Base-by-base conservation (phyloP, 73 alveolate species). In the Tetrahymena thermophila region DNA sequence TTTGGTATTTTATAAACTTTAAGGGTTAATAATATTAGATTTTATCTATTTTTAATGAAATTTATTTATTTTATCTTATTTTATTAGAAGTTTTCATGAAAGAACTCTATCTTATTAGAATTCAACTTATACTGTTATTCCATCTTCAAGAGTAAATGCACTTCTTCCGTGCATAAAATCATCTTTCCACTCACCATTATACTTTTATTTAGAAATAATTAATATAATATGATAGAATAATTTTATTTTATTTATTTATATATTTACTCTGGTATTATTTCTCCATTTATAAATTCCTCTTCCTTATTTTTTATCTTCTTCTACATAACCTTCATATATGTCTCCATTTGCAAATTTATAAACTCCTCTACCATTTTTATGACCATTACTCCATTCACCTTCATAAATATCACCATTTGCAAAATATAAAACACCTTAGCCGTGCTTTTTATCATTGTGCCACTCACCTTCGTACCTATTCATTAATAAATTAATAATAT, bases 291-390 rank as follows among this genome's bases (percentile, higher is more conserved):
- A 95, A 56, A 71, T 95, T 35, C 97, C 97, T 42, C 93, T 35
- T 4, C 97, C 97, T 57, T 94, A 85, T 55, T 96, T 96, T 84
- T 85, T 58, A 35, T 96, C 97, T 42, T 96, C 96, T 25, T 95
- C 85, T 35, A 93, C 85, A 43, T 71, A 44, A 5, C 97, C 97
- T 84, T 96, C 97, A 94, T 85, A 96, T 25, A 94, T 43, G 85
- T 96, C 97, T 35, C 95, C 97, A 96, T 96, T 96, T 40, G 96
- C 96, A 96, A 96, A 96, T 56, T 34, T 94, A 43, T 96, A 96
- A 21, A 96, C 71, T 40, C 97, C 97, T 35, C 94, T 96, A 35
- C 97, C 97, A 94, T 94, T 94, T 43, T 96, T 96, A 83, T 95
- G 85, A 14, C 97, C 97, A 42, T 94, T 35, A 56, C 93, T 96